Base-by-base conservation (phyloP, 495 filamentous ascomycete genomes). In the Daldinia loculata region DNA sequence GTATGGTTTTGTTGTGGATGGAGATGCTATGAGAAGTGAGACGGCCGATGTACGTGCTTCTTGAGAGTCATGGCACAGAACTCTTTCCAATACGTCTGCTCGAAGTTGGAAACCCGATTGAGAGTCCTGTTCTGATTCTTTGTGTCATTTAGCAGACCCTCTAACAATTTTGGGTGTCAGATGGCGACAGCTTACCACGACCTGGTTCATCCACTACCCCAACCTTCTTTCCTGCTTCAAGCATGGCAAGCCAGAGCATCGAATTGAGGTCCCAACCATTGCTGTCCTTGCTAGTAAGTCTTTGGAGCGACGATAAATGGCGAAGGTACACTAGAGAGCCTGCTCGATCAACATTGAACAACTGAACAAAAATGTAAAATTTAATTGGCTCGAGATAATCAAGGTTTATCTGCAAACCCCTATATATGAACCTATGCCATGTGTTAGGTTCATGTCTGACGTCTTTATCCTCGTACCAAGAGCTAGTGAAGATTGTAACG, bases 161-260 rank as follows among this genome's bases (percentile, higher is more conserved):
- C 24, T 29, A 56, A 51, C 22, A 30, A 30, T 1, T 15, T 7
- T 50, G n/a, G 14, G 29, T 57, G 2, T 38, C 24, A 50, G 57
- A 30, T n/a, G 45, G 19, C 6, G 36, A 19, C 15, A 22, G 79
- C 87, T 83, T 82, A 92, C 92, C 63, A 53, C 64, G n/a, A 19
- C 69, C 84, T 56, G 90, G 85, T 72, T 94, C 93, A 56, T 89
- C 86, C 6, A 97, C 86, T 24, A 95, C 75, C 0, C 92, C 93
- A 38, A 86, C 79, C 60, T 94, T 93, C 81, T 95, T 96, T 15
- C 91, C 93, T 11, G 89, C 83, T 69, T 93, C 90, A 34, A 97
- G 81, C 17, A 91, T 86, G 50, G 89, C 86, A 62, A 93, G 86
- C 41, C 90, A 83, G 14, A 92, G 79, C 55, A 89, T 82, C 30